These are phyloP conservation scores for Capronia epimyces DNA, from an alignment of 2,329 filamentous ascomycete species.

Conservation along the genomic window DNA sequence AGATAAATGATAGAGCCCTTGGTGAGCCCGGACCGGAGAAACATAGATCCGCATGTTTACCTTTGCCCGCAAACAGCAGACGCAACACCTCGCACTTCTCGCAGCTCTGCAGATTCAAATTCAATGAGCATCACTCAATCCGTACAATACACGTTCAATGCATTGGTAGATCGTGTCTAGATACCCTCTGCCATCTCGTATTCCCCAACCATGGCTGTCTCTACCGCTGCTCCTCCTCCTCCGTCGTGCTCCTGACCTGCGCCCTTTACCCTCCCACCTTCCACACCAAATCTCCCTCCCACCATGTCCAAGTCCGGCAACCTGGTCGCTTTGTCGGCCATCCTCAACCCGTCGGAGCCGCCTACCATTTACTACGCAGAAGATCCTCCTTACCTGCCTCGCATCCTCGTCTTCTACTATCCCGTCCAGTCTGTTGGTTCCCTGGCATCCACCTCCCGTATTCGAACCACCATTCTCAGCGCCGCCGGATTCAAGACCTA, in stretches of 20 bases:
- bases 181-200: neutral
- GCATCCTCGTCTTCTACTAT: slow-evolving; percentile 86
- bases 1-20: too few species aligned
- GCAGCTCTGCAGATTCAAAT: too few species aligned
- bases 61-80: neutral
- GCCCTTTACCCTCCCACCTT: too few species aligned
- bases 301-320: slow-evolving; percentile 30
- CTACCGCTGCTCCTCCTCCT: neutral
- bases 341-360: slow-evolving; percentile 22
- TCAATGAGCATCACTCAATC: too few species aligned
- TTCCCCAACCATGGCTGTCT: slow-evolving; percentile 2
- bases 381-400: slow-evolving; percentile 71
- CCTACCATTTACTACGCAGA: slow-evolving; percentile 76
- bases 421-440: slow-evolving; percentile 84
- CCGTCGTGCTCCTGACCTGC: neutral
- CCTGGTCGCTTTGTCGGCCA: slow-evolving; percentile 27
- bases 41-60: neutral
- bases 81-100: neutral
- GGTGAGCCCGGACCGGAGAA: slow-evolving; percentile 4
- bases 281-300: neutral
- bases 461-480: slow-evolving; percentile 88
- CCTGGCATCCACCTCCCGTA: slow-evolving; percentile 80
- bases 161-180: neutral
- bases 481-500: slow-evolving; percentile 86
- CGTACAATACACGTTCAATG: too few species aligned